Evolutionary conservation across 768 basidiomycete genomes (phyloP).

Genomic region (Boletus rubescentipes): DNA sequence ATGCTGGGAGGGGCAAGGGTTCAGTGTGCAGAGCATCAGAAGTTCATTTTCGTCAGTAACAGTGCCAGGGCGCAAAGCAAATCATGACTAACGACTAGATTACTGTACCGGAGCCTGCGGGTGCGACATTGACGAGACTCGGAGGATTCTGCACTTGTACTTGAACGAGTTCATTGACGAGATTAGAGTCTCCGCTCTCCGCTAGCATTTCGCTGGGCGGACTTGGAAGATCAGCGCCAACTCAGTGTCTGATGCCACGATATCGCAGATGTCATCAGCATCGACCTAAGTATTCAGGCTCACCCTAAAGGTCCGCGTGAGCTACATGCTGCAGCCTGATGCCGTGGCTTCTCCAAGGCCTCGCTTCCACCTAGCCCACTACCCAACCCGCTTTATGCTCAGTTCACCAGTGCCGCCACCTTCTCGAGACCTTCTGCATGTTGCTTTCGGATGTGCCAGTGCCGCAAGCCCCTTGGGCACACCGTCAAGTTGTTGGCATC

Average conservation of each 20-base stretch:
- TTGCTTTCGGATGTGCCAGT: conserved; percentile 16
- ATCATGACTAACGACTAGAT: background rate
- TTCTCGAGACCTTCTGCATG: conserved; percentile 6
- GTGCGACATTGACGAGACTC: too few species aligned
- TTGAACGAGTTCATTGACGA: too few species aligned
- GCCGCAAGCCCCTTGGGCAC: background rate
- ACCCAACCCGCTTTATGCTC: conserved; percentile 10
- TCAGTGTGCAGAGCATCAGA: background rate
- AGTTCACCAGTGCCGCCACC: background rate
- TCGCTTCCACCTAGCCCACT: conserved; percentile 1
- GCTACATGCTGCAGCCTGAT: conserved; percentile 1
- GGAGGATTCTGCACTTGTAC: too few species aligned
- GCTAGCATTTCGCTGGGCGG: too few species aligned
- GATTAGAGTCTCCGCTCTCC: too few species aligned
- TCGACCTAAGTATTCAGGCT: background rate
- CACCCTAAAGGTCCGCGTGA: too few species aligned
- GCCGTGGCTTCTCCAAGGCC: background rate
- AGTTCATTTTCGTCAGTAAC: conserved; percentile 3
- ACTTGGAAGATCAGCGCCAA: too few species aligned
- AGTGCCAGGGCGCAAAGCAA: background rate
- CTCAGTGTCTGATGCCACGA: background rate
- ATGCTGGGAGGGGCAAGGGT: background rate
- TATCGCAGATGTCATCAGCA: conserved; percentile 1
- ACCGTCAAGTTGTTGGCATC: conserved; percentile 8
- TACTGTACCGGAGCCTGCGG: too few species aligned